phyloP scores from a whole-genome alignment of 441 rosid genomes.

The Erodium texanum region DNA sequence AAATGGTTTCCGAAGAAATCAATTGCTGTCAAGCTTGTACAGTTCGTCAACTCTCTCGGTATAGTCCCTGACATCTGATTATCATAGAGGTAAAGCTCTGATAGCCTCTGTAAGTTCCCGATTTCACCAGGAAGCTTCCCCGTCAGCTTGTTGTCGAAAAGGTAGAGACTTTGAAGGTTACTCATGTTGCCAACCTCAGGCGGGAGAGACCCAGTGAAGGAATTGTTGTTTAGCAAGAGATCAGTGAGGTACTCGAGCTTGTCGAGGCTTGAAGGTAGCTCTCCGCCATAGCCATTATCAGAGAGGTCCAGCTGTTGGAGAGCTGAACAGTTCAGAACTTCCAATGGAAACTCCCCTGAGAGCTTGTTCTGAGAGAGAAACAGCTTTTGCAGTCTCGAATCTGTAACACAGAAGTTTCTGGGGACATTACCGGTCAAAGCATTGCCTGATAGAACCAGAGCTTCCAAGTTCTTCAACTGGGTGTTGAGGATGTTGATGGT shows the following conservation, averaged over 20 bases:
- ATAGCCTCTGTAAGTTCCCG: slow-evolving; percentile 50
- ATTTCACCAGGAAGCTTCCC: slow-evolving; percentile 60
- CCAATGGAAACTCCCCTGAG: slow-evolving; percentile 59
- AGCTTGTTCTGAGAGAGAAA: slow-evolving; percentile 44
- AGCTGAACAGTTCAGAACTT: slow-evolving; percentile 47
- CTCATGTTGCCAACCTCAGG: slow-evolving; percentile 60
- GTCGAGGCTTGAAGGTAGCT: slow-evolving; percentile 44
- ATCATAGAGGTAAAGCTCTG: slow-evolving; percentile 50
- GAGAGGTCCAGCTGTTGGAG: slow-evolving; percentile 57
- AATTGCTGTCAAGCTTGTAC: slow-evolving; percentile 47
- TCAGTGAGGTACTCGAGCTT: slow-evolving; percentile 46
- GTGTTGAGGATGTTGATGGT: slow-evolving; percentile 30
- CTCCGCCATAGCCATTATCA: slow-evolving; percentile 46
- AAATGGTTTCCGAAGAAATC: slow-evolving; percentile 75
- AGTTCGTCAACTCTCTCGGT: slow-evolving; percentile 67
- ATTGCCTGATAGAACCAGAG: slow-evolving; percentile 44
- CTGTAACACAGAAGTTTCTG: slow-evolving; percentile 41
- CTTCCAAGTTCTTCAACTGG: slow-evolving; percentile 37
- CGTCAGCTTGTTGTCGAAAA: slow-evolving; percentile 54
- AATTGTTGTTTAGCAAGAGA: slow-evolving; percentile 54
- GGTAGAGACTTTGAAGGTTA: slow-evolving; percentile 41
- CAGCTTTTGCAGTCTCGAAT: slow-evolving; percentile 45
- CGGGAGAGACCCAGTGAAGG: slow-evolving; percentile 58
- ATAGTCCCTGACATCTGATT: slow-evolving; percentile 73
- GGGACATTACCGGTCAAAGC: slow-evolving; percentile 51